phyloP scores from a whole-genome alignment of 2,329 filamentous ascomycete species.

The Paracamarosporium sp. region DNA sequence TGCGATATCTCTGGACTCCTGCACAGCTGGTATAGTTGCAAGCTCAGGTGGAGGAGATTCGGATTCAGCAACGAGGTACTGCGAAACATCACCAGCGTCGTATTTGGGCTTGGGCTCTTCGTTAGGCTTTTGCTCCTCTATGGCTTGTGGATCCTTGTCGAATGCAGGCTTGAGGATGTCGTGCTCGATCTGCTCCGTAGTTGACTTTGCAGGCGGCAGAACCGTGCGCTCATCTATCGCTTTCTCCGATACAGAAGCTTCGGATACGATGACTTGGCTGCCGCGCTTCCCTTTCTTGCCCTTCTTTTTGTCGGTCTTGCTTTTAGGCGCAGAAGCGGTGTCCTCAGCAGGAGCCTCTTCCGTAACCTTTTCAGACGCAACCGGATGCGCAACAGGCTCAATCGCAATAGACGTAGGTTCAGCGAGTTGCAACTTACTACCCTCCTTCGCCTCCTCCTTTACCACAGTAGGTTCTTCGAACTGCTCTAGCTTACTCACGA shows the following conservation, averaged over 20 bases:
- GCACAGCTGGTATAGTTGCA: neutral
- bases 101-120: constrained; percentile 29
- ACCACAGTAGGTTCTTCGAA: neutral
- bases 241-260: constrained; percentile 2
- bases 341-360: constrained; percentile 12
- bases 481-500: constrained; percentile 8
- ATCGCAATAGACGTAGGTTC: neutral
- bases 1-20: neutral
- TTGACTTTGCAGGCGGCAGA: constrained; percentile 6
- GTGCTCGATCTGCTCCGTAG: constrained; percentile 22
- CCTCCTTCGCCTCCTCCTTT: neutral
- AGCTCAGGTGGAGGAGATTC: neutral
- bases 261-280: constrained; percentile 25
- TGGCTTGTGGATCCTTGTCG: neutral
- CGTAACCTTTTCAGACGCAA: neutral
- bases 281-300: constrained; percentile 36
- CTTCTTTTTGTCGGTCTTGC: constrained; percentile 40
- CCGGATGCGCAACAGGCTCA: neutral
- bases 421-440: neutral
- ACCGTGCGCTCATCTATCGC: neutral
- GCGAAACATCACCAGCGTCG: constrained; percentile 12
- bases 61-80: constrained; percentile 9
- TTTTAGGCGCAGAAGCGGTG: constrained; percentile 19
- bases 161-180: constrained; percentile 30
- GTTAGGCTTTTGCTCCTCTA: constrained; percentile 9